A percentile compares a stretch with the other conserved stretches of the same genome.
These are phyloP conservation scores for Corylus americana DNA, from an alignment of 306 rosid species.

Conservation along the genomic window DNA sequence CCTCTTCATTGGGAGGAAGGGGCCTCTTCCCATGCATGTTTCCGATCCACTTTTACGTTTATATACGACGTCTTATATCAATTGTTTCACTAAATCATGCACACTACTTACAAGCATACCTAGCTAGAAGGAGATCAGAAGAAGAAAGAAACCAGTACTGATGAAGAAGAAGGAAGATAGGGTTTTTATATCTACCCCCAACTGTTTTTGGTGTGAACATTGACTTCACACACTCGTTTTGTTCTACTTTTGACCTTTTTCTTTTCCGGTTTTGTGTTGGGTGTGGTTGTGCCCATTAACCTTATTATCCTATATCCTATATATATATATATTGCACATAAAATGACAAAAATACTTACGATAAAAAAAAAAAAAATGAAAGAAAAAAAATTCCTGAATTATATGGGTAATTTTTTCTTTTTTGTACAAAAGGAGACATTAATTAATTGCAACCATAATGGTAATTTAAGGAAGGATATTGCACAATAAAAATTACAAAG, in stretches of 20 bases:
- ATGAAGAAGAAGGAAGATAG: background rate
- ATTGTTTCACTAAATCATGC: background rate
- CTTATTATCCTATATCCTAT: background rate
- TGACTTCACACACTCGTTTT: background rate
- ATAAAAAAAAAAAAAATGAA: too few relatives aligned
- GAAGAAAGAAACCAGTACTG: background rate
- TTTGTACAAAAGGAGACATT: too few relatives aligned
- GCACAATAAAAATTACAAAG: too few relatives aligned
- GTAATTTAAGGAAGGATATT: too few relatives aligned
- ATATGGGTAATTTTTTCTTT: too few relatives aligned
- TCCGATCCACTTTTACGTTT: conserved; percentile 43
- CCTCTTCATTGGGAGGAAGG: conserved; percentile 42
- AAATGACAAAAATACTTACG: too few relatives aligned
- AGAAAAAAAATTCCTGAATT: too few relatives aligned
- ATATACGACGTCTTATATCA: background rate
- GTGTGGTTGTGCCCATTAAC: background rate
- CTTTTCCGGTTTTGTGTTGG: background rate
- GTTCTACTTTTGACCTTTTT: background rate
- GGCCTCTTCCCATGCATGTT: conserved; percentile 52
- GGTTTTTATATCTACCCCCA: background rate
- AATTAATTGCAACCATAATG: too few relatives aligned
- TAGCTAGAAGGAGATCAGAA: background rate
- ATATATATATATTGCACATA: too few relatives aligned
- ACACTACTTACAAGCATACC: background rate
- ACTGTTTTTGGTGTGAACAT: background rate